Percentiles rank a stretch among this genome's conserved stretches.
These are phyloP conservation scores for Carex arenaria DNA, from an alignment of 202 grass and related monocot species.

Conservation along the genomic window DNA sequence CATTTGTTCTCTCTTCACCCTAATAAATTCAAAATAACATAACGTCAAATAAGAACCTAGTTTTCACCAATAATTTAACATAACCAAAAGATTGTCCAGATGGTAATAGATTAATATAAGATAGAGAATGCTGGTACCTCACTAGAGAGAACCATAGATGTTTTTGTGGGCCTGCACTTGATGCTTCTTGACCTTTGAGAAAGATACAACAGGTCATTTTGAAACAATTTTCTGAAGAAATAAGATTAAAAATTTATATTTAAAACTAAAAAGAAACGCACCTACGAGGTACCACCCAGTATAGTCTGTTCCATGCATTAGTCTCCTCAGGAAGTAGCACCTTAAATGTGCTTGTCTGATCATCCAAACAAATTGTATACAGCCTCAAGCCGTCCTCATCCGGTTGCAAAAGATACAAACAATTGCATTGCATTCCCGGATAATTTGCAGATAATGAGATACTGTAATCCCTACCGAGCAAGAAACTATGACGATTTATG, in stretches of 20 bases:
- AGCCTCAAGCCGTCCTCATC: neutral
- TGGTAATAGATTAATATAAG: neutral
- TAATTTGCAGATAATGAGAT: slow-evolving; percentile 15
- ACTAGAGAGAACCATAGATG: neutral
- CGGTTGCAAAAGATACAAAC: neutral
- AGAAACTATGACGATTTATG: neutral
- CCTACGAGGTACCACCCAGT: neutral
- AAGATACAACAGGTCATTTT: neutral
- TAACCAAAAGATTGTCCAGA: neutral
- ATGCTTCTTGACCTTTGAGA: neutral
- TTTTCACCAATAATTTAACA: neutral
- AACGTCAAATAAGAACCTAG: neutral
- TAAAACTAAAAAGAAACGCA: neutral
- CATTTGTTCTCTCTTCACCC: neutral
- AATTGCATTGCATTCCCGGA: neutral
- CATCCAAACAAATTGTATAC: slow-evolving; percentile 1
- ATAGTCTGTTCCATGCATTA: neutral
- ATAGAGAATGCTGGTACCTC: neutral
- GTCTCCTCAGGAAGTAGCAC: neutral
- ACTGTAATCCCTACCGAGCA: neutral
- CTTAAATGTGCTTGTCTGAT: slow-evolving; percentile 2
- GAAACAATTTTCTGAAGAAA: neutral
- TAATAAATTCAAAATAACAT: neutral
- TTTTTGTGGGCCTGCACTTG: neutral
- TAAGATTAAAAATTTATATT: neutral